Evolutionary conservation across 768 basidiomycete genomes (phyloP), one percentile per base, ranked within the genome.

Genomic region (Cystobasidium onofrii): DNA sequence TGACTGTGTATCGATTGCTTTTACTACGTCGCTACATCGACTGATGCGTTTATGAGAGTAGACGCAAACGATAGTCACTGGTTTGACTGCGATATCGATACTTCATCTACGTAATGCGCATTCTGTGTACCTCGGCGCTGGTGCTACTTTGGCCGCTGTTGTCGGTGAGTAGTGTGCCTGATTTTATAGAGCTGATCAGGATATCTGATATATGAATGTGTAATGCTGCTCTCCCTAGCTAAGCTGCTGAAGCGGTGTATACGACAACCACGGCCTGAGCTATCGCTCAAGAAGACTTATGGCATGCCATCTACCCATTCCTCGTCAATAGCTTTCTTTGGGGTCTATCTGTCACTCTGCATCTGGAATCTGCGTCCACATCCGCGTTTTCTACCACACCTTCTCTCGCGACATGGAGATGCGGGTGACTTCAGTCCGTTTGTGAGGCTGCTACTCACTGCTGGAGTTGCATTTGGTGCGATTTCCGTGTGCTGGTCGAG

Each of bases 241-340:
- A 83, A 83, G 76, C 20, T 79, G 25, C 75, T 83, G 29, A 83
- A 83, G 75, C 76, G 75, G 10, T 75, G 78, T 74, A 81, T 83
- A 65, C 76, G 78, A 0, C 77, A 80, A 31, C 80, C 81, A 0
- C 80, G 82, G 25, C 82, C 82, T 0, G 76, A 80, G 25, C 76
- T 69, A n/a, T 76, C 79, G 33, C 73, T 73, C 20, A 79, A 82
- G 61, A 80, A 79, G 61, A 82, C 83, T 10, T 83, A 83, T 79
- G 83, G 83, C 6, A 83, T 84, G 82, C 83, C 83, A 27, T 83
- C 82, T 4, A 83, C 83, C 0, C 83, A 84, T 73, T 81, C 81
- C 2, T 82, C 82, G 17, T 79, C 81, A 9, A 81, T 84, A 52
- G 77, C 81, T 23, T 84, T 82, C 77, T 82, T 82, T 76, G 79